phyloP scores from a whole-genome alignment of 2,329 filamentous ascomycete genomes.

The Colletotrichum sp. region DNA sequence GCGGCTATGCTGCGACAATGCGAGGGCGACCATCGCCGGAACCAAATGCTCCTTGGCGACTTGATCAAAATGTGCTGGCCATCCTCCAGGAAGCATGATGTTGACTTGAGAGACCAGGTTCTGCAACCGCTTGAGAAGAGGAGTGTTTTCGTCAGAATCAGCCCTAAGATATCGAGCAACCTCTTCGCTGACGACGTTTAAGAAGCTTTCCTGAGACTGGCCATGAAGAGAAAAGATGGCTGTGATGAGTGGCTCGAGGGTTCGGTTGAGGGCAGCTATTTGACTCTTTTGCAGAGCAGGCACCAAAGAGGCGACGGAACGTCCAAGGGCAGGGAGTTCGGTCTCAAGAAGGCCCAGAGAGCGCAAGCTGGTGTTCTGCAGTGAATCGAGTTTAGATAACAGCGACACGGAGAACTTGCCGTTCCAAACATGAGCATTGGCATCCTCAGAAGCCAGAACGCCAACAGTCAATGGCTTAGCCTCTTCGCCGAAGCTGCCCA shows the following conservation, averaged over 20 bases:
- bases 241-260: conserved; percentile 51
- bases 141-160: neutral
- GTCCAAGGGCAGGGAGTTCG: conserved; percentile 66
- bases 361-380: conserved; percentile 59
- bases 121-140: neutral
- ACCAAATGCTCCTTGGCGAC: conserved; percentile 47
- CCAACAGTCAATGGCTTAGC: conserved; percentile 11
- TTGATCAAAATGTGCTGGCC: conserved; percentile 37
- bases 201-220: conserved; percentile 14
- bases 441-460: conserved; percentile 9
- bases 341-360: conserved; percentile 67
- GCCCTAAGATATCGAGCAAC: neutral
- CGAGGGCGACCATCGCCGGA: conserved; percentile 49
- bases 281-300: conserved; percentile 55
- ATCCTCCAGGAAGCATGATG: conserved; percentile 41
- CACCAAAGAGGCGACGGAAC: conserved; percentile 55
- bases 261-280: conserved; percentile 48
- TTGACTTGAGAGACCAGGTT: conserved; percentile 3
- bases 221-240: conserved; percentile 45
- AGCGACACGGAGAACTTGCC: conserved; percentile 49
- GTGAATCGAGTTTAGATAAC: conserved; percentile 56
- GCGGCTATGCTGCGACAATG: conserved; percentile 29
- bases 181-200: neutral
- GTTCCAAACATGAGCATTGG: conserved; percentile 35
- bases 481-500: conserved; percentile 22